Percentiles rank a stretch among this genome's conserved stretches.
Conservation (phyloP, 2,329 filamentous ascomycete species). For the Neophaeococcomyces aloes region DNA sequence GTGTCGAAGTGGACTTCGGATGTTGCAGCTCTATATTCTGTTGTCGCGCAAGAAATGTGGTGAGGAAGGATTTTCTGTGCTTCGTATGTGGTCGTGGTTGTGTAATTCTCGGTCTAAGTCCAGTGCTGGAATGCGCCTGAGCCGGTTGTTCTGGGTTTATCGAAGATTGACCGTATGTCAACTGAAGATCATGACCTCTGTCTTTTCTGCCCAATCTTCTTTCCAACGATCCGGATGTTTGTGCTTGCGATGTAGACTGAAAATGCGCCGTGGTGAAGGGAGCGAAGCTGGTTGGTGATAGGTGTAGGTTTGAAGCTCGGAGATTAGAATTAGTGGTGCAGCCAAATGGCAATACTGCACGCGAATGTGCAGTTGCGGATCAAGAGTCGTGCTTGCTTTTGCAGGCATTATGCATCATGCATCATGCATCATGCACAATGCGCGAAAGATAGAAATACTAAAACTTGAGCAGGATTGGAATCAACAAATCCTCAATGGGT, state of each 20-base stretch:
- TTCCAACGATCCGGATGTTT: slow-evolving; percentile 33
- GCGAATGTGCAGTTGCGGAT: not conserved
- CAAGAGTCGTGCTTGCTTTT: not conserved
- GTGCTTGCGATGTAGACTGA: slow-evolving; percentile 8
- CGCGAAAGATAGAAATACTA: not conserved
- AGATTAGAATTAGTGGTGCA: slow-evolving; percentile 10
- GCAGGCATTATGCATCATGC: slow-evolving; percentile 1
- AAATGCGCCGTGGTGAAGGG: slow-evolving; percentile 17
- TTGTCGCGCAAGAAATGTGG: slow-evolving; percentile 18
- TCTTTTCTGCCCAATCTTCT: slow-evolving; percentile 11
- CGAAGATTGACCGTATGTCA: too few species aligned
- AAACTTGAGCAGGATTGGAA: not conserved
- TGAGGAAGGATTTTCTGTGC: slow-evolving; percentile 19
- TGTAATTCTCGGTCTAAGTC: not conserved
- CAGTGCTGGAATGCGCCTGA: not conserved
- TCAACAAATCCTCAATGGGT: too few species aligned
- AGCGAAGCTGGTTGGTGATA: slow-evolving; percentile 1
- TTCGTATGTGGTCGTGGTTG: slow-evolving; percentile 3
- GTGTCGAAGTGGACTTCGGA: slow-evolving; percentile 24
- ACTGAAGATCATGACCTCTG: not conserved
- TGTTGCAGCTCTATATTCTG: slow-evolving; percentile 6
- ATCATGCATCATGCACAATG: too few species aligned
- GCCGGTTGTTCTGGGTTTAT: not conserved
- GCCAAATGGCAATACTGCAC: not conserved
- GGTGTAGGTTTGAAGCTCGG: not conserved